Base-by-base conservation (phyloP, 208 protist species). In the Crithidia expoeki region DNA sequence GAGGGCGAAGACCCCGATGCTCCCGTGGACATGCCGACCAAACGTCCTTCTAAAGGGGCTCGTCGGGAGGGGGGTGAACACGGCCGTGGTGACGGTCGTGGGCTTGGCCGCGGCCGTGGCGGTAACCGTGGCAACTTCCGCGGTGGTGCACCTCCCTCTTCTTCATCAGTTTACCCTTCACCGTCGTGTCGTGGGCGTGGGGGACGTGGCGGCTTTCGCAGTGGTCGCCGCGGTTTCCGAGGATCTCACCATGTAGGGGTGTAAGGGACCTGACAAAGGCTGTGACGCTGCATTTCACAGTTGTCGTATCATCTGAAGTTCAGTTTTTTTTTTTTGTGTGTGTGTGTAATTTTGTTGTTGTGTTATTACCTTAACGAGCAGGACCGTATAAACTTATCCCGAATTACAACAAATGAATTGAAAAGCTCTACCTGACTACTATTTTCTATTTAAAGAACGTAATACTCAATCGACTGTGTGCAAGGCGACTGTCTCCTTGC, bases 1-100 rank as follows among this genome's bases (percentile, higher is more conserved):
- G 81, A 86, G 17, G 79, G 58, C 30, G 78, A 58, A 14, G 62
- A 76, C 36, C 61, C 69, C 9, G 71, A 76, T 23, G 64, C 74
- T 19, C 72, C 74, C 55, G 50, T 62, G 44, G 60, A 70, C 23
- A n/a, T 1, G 49, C 27, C 34, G 25, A 3, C 32, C 42, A 23
- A 40, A 33, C 40, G 28, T 46, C 27, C 0, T 0, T 33, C 19
- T 4, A 65, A 42, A 30, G 59, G 44, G 0, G 46, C 59, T 11
- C 59, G 36, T 42, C 27, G n/a, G 25, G 38, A 49, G 27, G 56
- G 52, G 17, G 59, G 47, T 14, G 47, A 16, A 17, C 53, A 42
- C 42, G 42, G 42, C 14, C 42, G 42, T 47, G 42, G 42, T n/a
- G 42, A n/a, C n/a, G 42, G 12, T 47, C n/a, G 16, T 16, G 42